Evolutionary conservation across 208 protist species (phyloP), one percentile per base, ranked within the genome.

Genomic region (Trypanosoma rangeli): DNA sequence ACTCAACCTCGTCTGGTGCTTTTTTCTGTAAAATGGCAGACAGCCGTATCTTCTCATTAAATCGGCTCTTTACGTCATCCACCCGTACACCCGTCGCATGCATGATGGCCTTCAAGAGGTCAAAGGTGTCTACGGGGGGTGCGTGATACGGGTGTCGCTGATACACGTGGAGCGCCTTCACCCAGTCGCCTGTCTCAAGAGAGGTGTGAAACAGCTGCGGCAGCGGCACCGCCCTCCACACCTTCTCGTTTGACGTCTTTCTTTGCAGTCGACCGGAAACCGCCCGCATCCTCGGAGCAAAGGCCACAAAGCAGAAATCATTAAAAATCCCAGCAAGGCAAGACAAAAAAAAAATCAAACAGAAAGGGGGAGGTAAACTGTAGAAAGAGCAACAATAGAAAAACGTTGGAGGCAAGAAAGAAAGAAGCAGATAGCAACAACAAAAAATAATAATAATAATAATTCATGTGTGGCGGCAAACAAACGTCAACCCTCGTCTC

Each of bases 61-160:
- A 94, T 49, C 91, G 86, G 56, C 74, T 78, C 76, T 96, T 96
- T 57, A 96, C 86, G 54, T 94, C 88, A 58, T 89, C 83, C 10
- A 93, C 82, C 16, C 86, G 76, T 49, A 96, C 77, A 28, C 88
- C 87, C 18, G 91, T 96, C 48, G 80, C 76, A 70, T 94, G 86
- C 88, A 96, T 94, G 62, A 96, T 68, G 15, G 81, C 64, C 66
- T 89, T 87, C 22, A 96, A 74, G 9, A 96, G 77, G 61, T 96
- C 91, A 70, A 85, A 94, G 2, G 88, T 93, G 73, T 96, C 91
- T 0, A 86, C 84, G 9, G 91, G 91, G 29, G 91, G 91, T 5
- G 91, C 86, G 70, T 96, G 91, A 68, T 92, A 96, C 20, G 91
- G 86, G 52, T 96, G 91, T 9, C 85, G 84, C 74, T 94, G 86